A percentile compares a stretch with the other conserved stretches of the same genome.
phyloP scores from a whole-genome alignment of 129 eudicot species.

The Pittosporum tobira region DNA sequence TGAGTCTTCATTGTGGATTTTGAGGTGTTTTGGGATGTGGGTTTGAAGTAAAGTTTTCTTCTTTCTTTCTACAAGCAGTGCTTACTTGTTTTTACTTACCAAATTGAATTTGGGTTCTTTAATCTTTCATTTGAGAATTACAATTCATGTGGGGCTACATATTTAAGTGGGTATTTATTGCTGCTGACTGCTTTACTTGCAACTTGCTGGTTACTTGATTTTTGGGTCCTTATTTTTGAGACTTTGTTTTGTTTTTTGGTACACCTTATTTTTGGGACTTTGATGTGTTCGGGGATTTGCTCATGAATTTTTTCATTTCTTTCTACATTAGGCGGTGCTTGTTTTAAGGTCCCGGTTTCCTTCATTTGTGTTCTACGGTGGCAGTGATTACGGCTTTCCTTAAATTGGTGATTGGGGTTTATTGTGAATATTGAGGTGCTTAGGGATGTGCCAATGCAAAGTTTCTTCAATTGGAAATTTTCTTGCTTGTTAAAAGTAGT shows the following conservation, averaged over 20 bases:
- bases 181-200: conserved; percentile 17
- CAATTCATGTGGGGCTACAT: conserved; percentile 9
- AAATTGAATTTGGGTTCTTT: conserved; percentile 8
- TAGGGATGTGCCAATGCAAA: background rate
- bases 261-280: conserved; percentile 6
- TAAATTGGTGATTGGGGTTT: background rate
- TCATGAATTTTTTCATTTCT: background rate
- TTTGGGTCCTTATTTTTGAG: conserved; percentile 9
- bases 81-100: background rate
- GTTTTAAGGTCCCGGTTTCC: conserved; percentile 2
- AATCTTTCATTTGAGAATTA: conserved; percentile 18
- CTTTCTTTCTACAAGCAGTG: conserved; percentile 10
- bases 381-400: too few relatives aligned
- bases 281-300: conserved; percentile 9
- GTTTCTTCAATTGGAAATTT: conserved; percentile 1
- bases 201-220: background rate
- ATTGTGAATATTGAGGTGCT: background rate
- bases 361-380: background rate
- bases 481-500: conserved; percentile 8
- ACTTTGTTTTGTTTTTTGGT: conserved; percentile 5
- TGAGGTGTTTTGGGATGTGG: conserved; percentile 56
- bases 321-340: background rate
- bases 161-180: background rate
- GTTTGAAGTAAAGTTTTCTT: conserved; percentile 21
- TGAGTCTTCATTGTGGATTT: conserved; percentile 26